Conservation (phyloP, 129 eudicot genomes). For the Escallonia herrerae region DNA sequence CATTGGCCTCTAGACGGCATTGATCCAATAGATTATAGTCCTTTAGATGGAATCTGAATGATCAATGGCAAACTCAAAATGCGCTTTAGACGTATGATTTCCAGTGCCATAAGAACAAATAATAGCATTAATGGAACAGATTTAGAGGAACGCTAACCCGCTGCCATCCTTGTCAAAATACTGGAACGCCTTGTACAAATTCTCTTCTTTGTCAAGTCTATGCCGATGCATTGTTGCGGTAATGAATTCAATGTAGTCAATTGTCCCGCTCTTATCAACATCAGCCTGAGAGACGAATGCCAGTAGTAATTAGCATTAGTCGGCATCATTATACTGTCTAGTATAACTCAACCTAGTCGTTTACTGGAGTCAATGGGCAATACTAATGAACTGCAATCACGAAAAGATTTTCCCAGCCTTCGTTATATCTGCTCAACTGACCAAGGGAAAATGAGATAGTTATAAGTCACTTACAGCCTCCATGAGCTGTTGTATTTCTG, state of each 20-base stretch:
- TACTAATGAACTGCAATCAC: no score
- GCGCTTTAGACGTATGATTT: no score
- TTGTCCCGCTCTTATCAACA: slow-evolving; percentile 63
- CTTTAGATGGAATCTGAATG: no score
- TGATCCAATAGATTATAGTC: no score
- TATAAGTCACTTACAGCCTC: slow-evolving; percentile 60
- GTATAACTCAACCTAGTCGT: no score
- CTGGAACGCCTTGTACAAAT: slow-evolving; percentile 58
- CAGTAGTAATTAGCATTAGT: neutral
- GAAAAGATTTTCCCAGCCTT: no score
- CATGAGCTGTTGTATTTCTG: slow-evolving; percentile 74
- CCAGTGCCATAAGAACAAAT: no score
- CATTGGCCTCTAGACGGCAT: no score
- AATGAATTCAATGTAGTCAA: slow-evolving; percentile 69
- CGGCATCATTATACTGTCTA: neutral
- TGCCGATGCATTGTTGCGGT: slow-evolving; percentile 91
- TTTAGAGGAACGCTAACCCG: slow-evolving; percentile 32
- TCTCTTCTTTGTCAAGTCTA: slow-evolving; percentile 67
- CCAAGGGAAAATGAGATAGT: neutral
- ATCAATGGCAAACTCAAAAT: no score
- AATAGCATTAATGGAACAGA: neutral
- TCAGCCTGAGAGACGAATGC: slow-evolving; percentile 48
- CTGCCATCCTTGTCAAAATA: slow-evolving; percentile 69
- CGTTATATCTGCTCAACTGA: neutral
- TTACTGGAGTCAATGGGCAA: no score